Evolutionary conservation across 192 early-diverging fungal genomes (phyloP).

Genomic region (Phlyctochytrium bullatum): DNA sequence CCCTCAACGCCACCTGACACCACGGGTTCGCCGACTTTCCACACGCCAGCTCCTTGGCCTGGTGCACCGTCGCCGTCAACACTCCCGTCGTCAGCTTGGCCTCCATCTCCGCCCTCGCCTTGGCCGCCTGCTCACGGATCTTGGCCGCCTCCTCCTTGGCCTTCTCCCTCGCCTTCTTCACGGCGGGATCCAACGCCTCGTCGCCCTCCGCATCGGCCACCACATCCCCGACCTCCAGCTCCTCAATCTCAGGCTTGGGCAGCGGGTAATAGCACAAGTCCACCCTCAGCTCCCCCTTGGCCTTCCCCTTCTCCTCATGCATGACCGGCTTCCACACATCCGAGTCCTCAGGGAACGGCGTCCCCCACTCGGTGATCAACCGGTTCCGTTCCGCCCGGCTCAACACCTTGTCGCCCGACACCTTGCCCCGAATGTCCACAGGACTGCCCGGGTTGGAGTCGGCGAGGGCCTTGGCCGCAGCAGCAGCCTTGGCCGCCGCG

Average conservation of each 20-base stretch:
- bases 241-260: not conserved
- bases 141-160: not conserved
- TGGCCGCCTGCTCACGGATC: not conserved
- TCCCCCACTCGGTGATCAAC: slow-evolving; percentile 48
- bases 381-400: slow-evolving; percentile 31
- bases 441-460: not conserved
- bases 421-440: not conserved
- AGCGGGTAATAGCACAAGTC: slow-evolving; percentile 17
- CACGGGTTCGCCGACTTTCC: slow-evolving; percentile 45
- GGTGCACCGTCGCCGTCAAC: slow-evolving; percentile 37
- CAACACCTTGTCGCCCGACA: slow-evolving; percentile 3
- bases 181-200: not conserved
- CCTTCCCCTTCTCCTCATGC: not conserved
- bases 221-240: not conserved
- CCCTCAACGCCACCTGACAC: slow-evolving; percentile 34
- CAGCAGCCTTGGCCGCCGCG: not conserved
- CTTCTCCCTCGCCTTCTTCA: not conserved
- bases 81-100: slow-evolving; percentile 31
- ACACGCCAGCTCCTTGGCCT: slow-evolving; percentile 40
- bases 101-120: not conserved
- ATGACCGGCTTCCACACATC: slow-evolving; percentile 38
- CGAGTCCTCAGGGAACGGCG: slow-evolving; percentile 33
- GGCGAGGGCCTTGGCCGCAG: not conserved
- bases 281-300: slow-evolving; percentile 10
- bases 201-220: not conserved